Conservation (phyloP, 257 asterid genomes). For the Salvia rosmarinus region DNA sequence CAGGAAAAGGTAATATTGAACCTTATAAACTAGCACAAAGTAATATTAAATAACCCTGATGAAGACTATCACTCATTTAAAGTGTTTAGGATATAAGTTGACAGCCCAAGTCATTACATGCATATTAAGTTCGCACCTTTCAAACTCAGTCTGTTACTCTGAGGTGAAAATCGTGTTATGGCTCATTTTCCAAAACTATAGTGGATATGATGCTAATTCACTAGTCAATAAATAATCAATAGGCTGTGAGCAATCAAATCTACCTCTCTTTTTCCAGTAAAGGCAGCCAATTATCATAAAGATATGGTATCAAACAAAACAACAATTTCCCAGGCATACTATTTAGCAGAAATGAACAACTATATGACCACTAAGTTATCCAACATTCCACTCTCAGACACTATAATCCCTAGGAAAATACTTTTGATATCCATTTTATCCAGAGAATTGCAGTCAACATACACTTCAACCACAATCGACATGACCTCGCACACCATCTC, state of each 20-base stretch:
- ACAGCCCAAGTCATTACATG: conserved; percentile 4
- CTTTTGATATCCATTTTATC: not conserved
- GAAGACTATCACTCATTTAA: not conserved
- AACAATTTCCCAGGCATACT: not conserved
- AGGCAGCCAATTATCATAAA: not conserved
- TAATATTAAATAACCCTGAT: not conserved
- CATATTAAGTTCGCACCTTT: not conserved
- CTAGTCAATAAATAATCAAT: not conserved
- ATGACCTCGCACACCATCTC: not conserved
- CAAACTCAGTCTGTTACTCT: conserved; percentile 4
- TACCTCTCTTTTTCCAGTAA: not conserved
- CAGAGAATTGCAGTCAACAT: not conserved
- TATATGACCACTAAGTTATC: not conserved
- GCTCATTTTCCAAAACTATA: not conserved
- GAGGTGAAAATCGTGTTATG: not conserved
- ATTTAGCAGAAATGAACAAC: not conserved
- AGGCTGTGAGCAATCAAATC: not conserved
- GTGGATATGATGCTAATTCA: not conserved
- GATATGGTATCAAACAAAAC: not conserved
- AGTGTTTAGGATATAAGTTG: not conserved
- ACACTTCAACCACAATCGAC: not conserved
- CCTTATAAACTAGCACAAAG: not conserved
- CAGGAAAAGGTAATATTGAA: conserved; percentile 3
- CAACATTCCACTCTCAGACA: not conserved
- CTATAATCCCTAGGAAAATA: not conserved